Base-by-base conservation (phyloP, 257 asterid species). In the Orobanche coerulescens region DNA sequence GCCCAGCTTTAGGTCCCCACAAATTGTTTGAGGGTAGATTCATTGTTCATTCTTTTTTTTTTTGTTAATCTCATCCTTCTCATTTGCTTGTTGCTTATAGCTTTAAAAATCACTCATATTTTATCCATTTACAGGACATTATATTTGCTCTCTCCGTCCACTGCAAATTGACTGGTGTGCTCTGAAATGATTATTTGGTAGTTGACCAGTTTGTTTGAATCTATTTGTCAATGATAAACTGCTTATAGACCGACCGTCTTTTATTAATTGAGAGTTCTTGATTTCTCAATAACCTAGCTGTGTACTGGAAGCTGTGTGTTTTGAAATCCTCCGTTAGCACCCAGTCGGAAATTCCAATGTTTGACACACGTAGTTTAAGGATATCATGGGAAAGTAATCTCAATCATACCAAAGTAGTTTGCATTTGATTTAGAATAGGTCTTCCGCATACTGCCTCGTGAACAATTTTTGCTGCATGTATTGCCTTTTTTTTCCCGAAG, bases 1-100 rank as follows among this genome's bases (percentile, higher is more conserved):
- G 73, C 60, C 72, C 71, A 67, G 72, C 67, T 20, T 63, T 72
- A 61, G 74, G 79, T 67, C 79, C 79, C 78, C 78, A 70, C 75
- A 48, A 16, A 59, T 23, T 58, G 67, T 39, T 77, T 72, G 36
- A 67, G 60, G 54, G 70, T 69, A 69, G 62, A 59, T 33, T 67
- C 61, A 34, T 31, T 48, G 28, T 26, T 25, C 8, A 59, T 33
- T 67, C 61, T 42, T 31, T 48, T 36, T 26, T 25, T 19, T 6
- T 47, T 36, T 37, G 43, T 2, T 14, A 63, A 37, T 57, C 20
- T 65, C 60, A 31, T 46, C 43, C 31, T 26, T 30, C 42, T 30
- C 50, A 73, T 46, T 53, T 58, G 55, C 60, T 36, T 30, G 47
- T 51, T 65, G 52, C 60, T 60, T 33, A 22, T 31, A 55, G 64